Percentiles rank a stretch among this genome's conserved stretches.
phyloP scores from a whole-genome alignment of 2,329 filamentous ascomycete genomes.

The Corinectria fuckeliana region DNA sequence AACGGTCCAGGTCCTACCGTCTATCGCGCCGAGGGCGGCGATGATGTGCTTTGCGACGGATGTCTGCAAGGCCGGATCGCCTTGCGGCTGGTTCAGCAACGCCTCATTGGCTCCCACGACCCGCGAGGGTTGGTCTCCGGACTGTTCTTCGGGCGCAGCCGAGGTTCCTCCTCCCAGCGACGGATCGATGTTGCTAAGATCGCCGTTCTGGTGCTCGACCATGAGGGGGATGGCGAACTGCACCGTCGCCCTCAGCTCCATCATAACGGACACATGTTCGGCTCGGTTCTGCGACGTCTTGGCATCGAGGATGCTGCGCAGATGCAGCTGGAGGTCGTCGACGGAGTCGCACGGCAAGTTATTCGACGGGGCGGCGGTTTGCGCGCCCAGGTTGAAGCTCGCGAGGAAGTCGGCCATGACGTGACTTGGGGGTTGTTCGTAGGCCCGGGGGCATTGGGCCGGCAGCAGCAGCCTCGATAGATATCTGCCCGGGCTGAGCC shows the following conservation, averaged over 20 bases:
- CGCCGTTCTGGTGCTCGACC: slow-evolving; percentile 46
- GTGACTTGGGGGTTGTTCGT: slow-evolving; percentile 4
- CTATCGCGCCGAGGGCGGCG: slow-evolving; percentile 49
- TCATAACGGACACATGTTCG: slow-evolving; percentile 54
- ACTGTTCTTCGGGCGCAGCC: slow-evolving; percentile 9
- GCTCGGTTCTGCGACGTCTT: slow-evolving; percentile 57
- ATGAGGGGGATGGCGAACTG: slow-evolving; percentile 51
- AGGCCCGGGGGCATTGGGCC: slow-evolving; percentile 9
- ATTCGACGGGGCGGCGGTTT: slow-evolving; percentile 28
- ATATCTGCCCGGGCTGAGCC: slow-evolving; percentile 22
- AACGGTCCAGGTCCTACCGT: slow-evolving; percentile 57
- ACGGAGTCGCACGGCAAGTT: slow-evolving; percentile 41
- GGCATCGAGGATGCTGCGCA: slow-evolving; percentile 49
- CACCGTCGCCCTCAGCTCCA: slow-evolving; percentile 54
- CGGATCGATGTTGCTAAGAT: slow-evolving; percentile 44
- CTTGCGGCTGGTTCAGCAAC: slow-evolving; percentile 55
- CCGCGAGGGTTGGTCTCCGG: slow-evolving; percentile 40
- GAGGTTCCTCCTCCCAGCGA: slow-evolving; percentile 39
- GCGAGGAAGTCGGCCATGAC: slow-evolving; percentile 49
- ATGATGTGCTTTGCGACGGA: slow-evolving; percentile 58
- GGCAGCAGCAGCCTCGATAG: slow-evolving; percentile 25
- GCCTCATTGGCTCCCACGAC: slow-evolving; percentile 54
- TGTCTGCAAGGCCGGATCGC: slow-evolving; percentile 56
- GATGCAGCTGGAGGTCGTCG: slow-evolving; percentile 55
- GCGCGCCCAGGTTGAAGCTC: slow-evolving; percentile 43